Evolutionary conservation across 208 protist species (phyloP).

Genomic region (Vickermania ingenoplastis): DNA sequence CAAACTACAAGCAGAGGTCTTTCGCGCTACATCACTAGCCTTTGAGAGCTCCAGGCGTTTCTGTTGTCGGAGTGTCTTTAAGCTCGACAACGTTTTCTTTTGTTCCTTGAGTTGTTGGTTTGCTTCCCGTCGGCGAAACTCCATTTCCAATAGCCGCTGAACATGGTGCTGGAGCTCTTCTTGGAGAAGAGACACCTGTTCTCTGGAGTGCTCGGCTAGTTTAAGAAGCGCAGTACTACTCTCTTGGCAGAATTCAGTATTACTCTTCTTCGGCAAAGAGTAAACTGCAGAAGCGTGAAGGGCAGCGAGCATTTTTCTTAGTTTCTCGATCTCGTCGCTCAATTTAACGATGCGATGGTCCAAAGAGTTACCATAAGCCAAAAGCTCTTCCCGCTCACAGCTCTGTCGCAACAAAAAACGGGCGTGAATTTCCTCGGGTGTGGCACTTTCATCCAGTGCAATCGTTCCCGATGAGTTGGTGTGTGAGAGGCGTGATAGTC

Average conservation of each 20-base stretch:
- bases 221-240: too few relatives aligned
- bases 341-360: constrained; percentile 59
- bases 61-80: background rate
- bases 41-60: background rate
- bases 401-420: constrained; percentile 52
- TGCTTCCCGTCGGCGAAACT: constrained; percentile 1
- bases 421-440: constrained; percentile 59
- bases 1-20: too few relatives aligned
- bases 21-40: background rate
- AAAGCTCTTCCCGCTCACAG: constrained; percentile 57
- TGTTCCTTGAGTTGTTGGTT: constrained; percentile 10
- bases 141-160: too few relatives aligned
- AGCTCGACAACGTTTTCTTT: background rate
- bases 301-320: constrained; percentile 41
- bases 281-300: too few relatives aligned
- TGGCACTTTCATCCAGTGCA: background rate
- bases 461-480: background rate
- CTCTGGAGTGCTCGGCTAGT: too few relatives aligned
- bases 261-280: too few relatives aligned
- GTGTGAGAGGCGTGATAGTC: background rate
- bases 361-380: constrained; percentile 62
- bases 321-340: constrained; percentile 39
- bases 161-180: too few relatives aligned
- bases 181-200: too few relatives aligned
- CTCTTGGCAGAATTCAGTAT: too few relatives aligned